phyloP scores from a whole-genome alignment of 352 stramenopile genomes.

The Thraustotheca clavata region DNA sequence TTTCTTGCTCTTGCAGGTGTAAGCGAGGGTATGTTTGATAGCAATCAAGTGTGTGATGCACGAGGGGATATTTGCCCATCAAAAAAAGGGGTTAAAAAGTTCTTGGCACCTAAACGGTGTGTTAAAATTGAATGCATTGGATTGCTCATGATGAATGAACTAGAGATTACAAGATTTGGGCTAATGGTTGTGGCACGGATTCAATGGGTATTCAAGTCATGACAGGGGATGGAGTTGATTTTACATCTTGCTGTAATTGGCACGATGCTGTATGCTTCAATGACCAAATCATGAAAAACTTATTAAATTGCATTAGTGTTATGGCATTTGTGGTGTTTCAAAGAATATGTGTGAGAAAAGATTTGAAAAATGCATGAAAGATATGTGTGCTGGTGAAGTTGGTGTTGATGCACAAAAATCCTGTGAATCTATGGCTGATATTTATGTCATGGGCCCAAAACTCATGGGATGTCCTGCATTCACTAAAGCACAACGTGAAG shows the following conservation, averaged over 20 bases:
- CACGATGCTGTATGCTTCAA: constrained; percentile 61
- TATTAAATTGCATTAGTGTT: constrained; percentile 38
- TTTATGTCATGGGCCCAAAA: constrained; percentile 55
- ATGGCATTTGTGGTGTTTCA: constrained; percentile 69
- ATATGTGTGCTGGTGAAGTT: constrained; percentile 32
- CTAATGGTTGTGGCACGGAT: constrained; percentile 65
- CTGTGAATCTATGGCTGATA: constrained; percentile 50
- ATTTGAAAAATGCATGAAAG: constrained; percentile 64
- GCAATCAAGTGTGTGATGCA: neutral
- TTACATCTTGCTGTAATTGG: constrained; percentile 71
- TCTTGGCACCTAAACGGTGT: constrained; percentile 8
- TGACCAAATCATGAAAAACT: neutral
- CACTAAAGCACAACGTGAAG: constrained; percentile 54
- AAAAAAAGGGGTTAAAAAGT: neutral
- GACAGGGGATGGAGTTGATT: constrained; percentile 28
- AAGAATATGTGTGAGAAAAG: constrained; percentile 61
- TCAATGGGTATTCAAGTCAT: constrained; percentile 36
- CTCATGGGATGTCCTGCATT: constrained; percentile 63
- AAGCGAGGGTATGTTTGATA: constrained; percentile 4
- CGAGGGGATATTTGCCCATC: neutral
- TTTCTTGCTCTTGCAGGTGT: too few species aligned
- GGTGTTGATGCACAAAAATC: constrained; percentile 27
- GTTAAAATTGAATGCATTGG: neutral
- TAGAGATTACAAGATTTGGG: constrained; percentile 63
- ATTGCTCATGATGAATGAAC: neutral